These are phyloP conservation scores for Fusarium albosuccineum DNA, from an alignment of 2,329 filamentous ascomycete species.

Conservation along the genomic window DNA sequence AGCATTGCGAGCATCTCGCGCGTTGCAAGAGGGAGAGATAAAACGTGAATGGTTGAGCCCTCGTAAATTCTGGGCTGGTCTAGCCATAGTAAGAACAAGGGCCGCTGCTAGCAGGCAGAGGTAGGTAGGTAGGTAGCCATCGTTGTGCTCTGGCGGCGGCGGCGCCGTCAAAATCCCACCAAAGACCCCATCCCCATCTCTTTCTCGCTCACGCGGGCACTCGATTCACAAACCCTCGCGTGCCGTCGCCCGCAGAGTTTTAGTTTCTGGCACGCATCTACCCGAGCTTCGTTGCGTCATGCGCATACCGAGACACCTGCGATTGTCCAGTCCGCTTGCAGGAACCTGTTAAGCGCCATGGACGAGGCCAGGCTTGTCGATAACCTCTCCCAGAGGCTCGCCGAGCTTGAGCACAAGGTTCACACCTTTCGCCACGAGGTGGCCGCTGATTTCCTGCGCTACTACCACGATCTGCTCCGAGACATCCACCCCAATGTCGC, in stretches of 20 bases:
- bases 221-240: constrained; percentile 35
- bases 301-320: constrained; percentile 51
- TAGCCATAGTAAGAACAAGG: constrained; percentile 35
- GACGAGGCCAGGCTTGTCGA: constrained; percentile 61
- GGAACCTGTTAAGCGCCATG: constrained; percentile 53
- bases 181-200: constrained; percentile 29
- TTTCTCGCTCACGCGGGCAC: constrained; percentile 34
- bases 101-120: constrained; percentile 21
- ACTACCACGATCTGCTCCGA: constrained; percentile 64
- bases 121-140: neutral
- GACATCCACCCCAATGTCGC: constrained; percentile 62
- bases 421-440: constrained; percentile 68
- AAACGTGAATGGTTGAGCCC: constrained; percentile 22
- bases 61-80: constrained; percentile 33
- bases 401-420: constrained; percentile 69
- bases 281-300: constrained; percentile 50
- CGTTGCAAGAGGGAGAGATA: neutral
- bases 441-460: constrained; percentile 68
- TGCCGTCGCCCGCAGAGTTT: constrained; percentile 31
- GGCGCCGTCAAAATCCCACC: constrained; percentile 32
- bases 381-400: constrained; percentile 66
- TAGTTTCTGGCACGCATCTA: constrained; percentile 28
- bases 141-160: constrained; percentile 17
- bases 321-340: constrained; percentile 48
- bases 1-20: neutral